A percentile compares a stretch with the other conserved stretches of the same genome.
These are phyloP conservation scores for Colletotrichum sp. DNA, from an alignment of 2,329 filamentous ascomycete genomes.

Conservation along the genomic window DNA sequence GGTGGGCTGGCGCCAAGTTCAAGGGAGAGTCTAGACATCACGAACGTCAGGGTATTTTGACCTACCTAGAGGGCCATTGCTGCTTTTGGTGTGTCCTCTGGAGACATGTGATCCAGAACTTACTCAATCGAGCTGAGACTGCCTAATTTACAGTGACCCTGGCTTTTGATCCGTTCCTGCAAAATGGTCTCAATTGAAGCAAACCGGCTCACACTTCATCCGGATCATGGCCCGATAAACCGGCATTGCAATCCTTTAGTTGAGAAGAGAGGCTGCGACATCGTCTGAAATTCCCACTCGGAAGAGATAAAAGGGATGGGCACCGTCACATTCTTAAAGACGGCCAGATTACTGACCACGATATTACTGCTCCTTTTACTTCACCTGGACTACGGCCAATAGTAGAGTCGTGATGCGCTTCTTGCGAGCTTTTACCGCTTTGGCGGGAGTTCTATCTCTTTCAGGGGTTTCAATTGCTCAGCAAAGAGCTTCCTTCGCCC, in stretches of 20 bases:
- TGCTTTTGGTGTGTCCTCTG: fast-evolving
- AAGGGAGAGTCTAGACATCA: not conserved
- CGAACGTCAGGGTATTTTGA: not conserved
- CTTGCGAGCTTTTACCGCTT: not conserved
- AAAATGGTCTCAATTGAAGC: not conserved
- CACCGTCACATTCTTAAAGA: not conserved
- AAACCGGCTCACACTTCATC: not conserved
- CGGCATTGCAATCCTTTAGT: not conserved
- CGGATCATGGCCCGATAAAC: fast-evolving
- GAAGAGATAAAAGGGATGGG: not conserved
- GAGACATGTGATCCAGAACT: fast-evolving
- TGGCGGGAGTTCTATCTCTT: not conserved
- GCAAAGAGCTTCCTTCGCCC: not conserved
- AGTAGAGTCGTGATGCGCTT: not conserved
- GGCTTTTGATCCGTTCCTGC: not conserved
- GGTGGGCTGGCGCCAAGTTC: not conserved
- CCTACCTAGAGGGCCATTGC: not conserved
- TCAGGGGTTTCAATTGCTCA: not conserved
- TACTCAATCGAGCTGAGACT: not conserved
- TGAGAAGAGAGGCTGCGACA: not conserved
- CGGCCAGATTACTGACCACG: not conserved
- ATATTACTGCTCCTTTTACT: fast-evolving
- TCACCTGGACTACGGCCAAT: fast-evolving
- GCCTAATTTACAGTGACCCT: not conserved
- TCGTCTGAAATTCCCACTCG: fast-evolving